A percentile compares a stretch with the other conserved stretches of the same genome.
Conservation (phyloP, 2,329 filamentous ascomycete species). For the Chaetoscypha palmicola region DNA sequence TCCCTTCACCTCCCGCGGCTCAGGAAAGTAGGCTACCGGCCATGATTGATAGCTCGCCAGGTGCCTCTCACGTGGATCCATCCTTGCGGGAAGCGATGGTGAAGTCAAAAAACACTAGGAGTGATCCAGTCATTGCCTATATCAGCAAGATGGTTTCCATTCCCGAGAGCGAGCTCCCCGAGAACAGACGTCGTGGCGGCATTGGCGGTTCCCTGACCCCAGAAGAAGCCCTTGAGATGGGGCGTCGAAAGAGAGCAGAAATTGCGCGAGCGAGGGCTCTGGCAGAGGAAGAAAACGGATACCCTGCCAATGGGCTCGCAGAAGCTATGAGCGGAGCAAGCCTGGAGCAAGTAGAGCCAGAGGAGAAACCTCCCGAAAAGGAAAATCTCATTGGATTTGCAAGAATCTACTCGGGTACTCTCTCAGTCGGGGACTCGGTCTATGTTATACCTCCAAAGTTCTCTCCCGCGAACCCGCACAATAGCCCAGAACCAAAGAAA, state of each 20-base stretch:
- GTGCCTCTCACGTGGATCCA: constrained; percentile 61
- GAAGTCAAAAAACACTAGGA: constrained; percentile 62
- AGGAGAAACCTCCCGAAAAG: constrained; percentile 58
- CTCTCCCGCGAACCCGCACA: constrained; percentile 69
- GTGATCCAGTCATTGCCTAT: constrained; percentile 82
- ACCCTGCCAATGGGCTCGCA: constrained; percentile 40
- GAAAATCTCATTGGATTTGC: constrained; percentile 95
- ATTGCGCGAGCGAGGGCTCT: constrained; percentile 65
- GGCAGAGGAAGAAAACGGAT: constrained; percentile 35
- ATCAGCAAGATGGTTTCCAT: constrained; percentile 98
- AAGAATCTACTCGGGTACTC: constrained; percentile 81
- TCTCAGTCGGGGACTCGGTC: constrained; percentile 82
- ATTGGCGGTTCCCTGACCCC: constrained; percentile 68
- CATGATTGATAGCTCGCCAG: constrained; percentile 73
- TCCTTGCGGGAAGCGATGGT: constrained; percentile 74
- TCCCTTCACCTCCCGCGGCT: constrained; percentile 75
- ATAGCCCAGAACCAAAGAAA: constrained; percentile 67
- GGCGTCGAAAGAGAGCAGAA: constrained; percentile 81
- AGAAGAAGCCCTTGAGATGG: constrained; percentile 84
- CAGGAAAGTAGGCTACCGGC: constrained; percentile 75
- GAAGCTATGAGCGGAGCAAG: constrained; percentile 53
- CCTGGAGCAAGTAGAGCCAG: constrained; percentile 46
- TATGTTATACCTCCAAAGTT: constrained; percentile 94
- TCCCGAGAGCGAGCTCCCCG: constrained; percentile 82
- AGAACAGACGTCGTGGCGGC: constrained; percentile 68